A percentile compares a stretch with the other conserved stretches of the same genome.
phyloP scores from a whole-genome alignment of 495 filamentous ascomycete genomes.

The Aspergillus egyptiacus region DNA sequence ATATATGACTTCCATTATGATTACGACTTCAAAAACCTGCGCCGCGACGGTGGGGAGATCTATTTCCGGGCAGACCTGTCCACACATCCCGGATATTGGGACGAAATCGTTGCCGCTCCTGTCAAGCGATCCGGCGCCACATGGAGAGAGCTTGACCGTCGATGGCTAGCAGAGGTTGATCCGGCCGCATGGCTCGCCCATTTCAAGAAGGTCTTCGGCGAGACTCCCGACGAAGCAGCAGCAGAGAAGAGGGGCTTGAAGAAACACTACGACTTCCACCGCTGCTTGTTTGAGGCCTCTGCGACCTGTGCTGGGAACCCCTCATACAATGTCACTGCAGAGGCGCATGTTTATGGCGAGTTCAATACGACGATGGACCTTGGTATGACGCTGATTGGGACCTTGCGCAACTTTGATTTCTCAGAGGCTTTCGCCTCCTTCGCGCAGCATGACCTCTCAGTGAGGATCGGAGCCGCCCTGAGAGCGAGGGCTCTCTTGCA shows the following conservation, averaged over 20 bases:
- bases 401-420: not conserved
- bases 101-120: not conserved
- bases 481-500: not conserved
- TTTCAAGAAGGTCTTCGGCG: not conserved
- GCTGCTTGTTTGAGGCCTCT: not conserved
- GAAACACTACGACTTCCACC: not conserved
- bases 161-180: not conserved
- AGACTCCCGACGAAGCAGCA: not conserved
- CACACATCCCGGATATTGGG: conserved; percentile 1
- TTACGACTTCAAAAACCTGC: conserved; percentile 1
- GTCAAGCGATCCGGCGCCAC: not conserved
- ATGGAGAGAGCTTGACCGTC: not conserved
- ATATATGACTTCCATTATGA: conserved; percentile 5
- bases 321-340: not conserved
- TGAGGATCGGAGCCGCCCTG: not conserved
- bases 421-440: not conserved
- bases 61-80: conserved; percentile 4
- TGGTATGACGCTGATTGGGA: conserved; percentile 2
- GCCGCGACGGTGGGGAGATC: conserved; percentile 2
- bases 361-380: conserved; percentile 4
- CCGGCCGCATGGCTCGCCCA: not conserved
- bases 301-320: not conserved
- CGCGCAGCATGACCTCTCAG: not conserved
- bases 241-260: not conserved
- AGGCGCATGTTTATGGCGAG: not conserved